Evolutionary conservation across 1,284 basidiomycete species (phyloP).

Genomic region (Boletellus sp.): DNA sequence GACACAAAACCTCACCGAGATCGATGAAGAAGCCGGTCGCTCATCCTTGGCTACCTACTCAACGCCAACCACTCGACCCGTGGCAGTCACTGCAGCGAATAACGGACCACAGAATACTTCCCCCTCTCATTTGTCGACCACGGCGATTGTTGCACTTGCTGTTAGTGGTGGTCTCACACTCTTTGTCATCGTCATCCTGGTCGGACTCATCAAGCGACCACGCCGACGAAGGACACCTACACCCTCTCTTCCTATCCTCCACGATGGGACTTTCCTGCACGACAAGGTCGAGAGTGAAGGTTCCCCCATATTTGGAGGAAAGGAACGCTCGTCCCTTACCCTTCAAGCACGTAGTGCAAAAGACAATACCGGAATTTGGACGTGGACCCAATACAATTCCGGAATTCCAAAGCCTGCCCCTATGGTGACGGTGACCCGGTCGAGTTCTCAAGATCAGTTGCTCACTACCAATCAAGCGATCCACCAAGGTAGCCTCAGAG

Average conservation of each 20-base stretch:
- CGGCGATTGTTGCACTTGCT: slow-evolving; percentile 54
- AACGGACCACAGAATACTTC: slow-evolving; percentile 1
- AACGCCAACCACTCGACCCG: slow-evolving; percentile 9
- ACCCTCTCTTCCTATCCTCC: slow-evolving; percentile 69
- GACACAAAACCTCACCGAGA: slow-evolving; percentile 26
- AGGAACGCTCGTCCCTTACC: slow-evolving; percentile 55
- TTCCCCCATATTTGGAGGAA: slow-evolving; percentile 72
- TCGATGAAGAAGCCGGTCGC: slow-evolving; percentile 15
- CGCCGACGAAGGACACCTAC: slow-evolving; percentile 49
- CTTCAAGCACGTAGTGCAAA: slow-evolving; percentile 29
- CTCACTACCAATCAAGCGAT: slow-evolving; percentile 1
- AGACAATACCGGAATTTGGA: slow-evolving; percentile 42
- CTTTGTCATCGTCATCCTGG: slow-evolving; percentile 49
- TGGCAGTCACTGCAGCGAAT: slow-evolving; percentile 1
- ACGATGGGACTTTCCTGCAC: slow-evolving; percentile 48
- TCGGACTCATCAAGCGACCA: slow-evolving; percentile 47
- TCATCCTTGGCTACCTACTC: slow-evolving; percentile 11
- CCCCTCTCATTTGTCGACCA: slow-evolving; percentile 28
- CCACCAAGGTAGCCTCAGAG: slow-evolving; percentile 1
- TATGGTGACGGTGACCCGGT: slow-evolving; percentile 25
- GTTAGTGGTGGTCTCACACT: slow-evolving; percentile 57
- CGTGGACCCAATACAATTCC: slow-evolving; percentile 65
- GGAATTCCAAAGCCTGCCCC: slow-evolving; percentile 33
- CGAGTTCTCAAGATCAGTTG: slow-evolving; percentile 19
- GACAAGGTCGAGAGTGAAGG: slow-evolving; percentile 47